phyloP scores from a whole-genome alignment of 2,329 filamentous ascomycete genomes.

The Claviceps quebecensis region DNA sequence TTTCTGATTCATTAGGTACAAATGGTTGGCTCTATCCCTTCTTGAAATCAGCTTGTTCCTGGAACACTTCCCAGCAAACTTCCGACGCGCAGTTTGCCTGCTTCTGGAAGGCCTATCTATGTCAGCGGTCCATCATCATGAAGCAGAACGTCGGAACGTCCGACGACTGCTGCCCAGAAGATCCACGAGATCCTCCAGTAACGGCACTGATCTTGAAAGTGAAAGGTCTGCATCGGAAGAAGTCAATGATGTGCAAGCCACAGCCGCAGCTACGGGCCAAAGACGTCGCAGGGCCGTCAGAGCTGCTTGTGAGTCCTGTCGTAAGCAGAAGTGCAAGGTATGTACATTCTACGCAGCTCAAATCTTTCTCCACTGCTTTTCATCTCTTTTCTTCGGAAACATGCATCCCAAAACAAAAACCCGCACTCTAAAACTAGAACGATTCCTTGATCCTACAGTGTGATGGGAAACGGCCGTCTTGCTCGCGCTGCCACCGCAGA shows the following conservation, averaged over 20 bases:
- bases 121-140: not conserved
- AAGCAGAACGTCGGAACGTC: not conserved
- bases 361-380: not conserved
- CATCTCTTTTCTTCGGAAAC: not conserved
- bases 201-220: not conserved
- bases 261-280: not conserved
- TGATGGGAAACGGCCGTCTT: constrained; percentile 2
- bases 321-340: constrained; percentile 4
- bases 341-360: not conserved
- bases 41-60: not conserved
- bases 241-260: not conserved
- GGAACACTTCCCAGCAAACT: not conserved
- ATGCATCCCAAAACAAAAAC: not conserved
- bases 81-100: not conserved
- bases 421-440: not conserved
- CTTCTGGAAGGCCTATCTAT: not conserved
- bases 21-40: not conserved
- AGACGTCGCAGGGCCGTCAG: not conserved
- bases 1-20: not conserved
- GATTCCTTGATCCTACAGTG: not conserved
- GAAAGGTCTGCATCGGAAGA: not conserved
- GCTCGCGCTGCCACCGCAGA: constrained; percentile 1
- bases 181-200: not conserved
- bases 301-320: constrained; percentile 3
- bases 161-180: not conserved